Evolutionary conservation across 805 yeast genomes (phyloP), one percentile per base, ranked within the genome.

Genomic region (Debaryomyces castellii): DNA sequence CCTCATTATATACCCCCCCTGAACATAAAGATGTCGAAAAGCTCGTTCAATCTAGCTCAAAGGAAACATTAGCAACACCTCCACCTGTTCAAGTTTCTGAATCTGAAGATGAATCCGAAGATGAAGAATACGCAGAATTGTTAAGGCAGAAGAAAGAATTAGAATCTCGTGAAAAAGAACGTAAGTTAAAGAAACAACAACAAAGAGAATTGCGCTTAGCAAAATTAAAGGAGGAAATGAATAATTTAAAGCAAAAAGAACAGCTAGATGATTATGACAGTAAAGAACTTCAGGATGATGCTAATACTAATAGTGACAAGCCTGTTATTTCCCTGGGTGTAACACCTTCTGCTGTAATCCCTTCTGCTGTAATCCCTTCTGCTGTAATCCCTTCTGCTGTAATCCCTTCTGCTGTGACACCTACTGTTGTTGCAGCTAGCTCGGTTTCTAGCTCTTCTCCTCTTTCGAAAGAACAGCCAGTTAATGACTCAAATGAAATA

Each of bases 201-300:
- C 84, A 79, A 7, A 82, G 79, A 55, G 87, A 81, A 50, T 85
- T 78, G 10, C 71, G 82, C 51, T 55, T 81, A 44, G 86, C 83
- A 2, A 73, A 75, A 50, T 63, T 83, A 43, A 81, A 76, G 53
- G 75, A 71, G 48, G 85, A 83, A 57, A 77, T 83, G 76, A 84
- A 75, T 34, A 81, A 74, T 7, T 67, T 78, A 47, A 66, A 76
- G 53, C 66, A 61, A 42, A 59, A 58, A 43, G 64, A 5, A 22
- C 8, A 66, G 37, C 46, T 41, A 6, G 53, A 51, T 20, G 52
- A 50, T 20, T 55, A 12, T 21, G 39, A 22, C 21, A 16, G 23
- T 3, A 27, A 36, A 16, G 66, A 62, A 22, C 24, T 22, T 22
- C 5, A 22, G 24, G n/a, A n/a, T n/a, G n/a, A n/a, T n/a, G n/a